Base-by-base conservation (phyloP, 257 asterid species). In the Solanum ossicruentum region DNA sequence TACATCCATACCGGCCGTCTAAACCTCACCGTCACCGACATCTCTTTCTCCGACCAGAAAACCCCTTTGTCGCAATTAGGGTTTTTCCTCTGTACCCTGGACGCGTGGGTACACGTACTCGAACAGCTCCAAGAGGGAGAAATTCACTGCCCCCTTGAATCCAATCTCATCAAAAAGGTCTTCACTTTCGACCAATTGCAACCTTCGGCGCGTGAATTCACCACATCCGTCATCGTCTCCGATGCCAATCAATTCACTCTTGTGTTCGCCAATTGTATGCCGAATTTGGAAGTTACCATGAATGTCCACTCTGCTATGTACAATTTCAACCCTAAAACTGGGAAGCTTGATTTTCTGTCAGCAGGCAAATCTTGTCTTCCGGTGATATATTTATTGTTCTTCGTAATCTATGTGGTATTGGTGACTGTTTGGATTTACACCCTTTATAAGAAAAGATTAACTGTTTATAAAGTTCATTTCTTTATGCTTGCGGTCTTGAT, bases 1-100 rank as follows among this genome's bases (percentile, higher is more conserved):
- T 87, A 83, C 86, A 87, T 87, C 45, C 86, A 83, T 51, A 57
- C 71, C 12, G 91, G 89, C 18, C 84, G 56, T 73, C 85, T 89
- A 47, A 87, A 89, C 84, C 88, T 89, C 84, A 81, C 82, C 20
- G 66, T 84, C 84, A 17, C 86, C 47, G 47, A 75, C 11, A 49
- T 87, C 56, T 54, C 86, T 21, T 69, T 75, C 49, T 72, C 87
- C 21, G 3, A 3, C n/a, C 80, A 28, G 21, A 78, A 45, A 47
- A 16, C 47, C 73, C 18, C 63, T 9, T 82, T 77, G 36, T 81
- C 90, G 56, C 80, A 39, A 13, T 54, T 87, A 0, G 90, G 90
- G 2, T 87, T 87, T 85, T 81, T 81, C 88, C 90, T 85, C 45
- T 66, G 47, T 32, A 66, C 47, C n/a, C 73, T 66, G 16, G 73